phyloP scores from a whole-genome alignment of 139 green algal species.

The Tetraselmis chui region DNA sequence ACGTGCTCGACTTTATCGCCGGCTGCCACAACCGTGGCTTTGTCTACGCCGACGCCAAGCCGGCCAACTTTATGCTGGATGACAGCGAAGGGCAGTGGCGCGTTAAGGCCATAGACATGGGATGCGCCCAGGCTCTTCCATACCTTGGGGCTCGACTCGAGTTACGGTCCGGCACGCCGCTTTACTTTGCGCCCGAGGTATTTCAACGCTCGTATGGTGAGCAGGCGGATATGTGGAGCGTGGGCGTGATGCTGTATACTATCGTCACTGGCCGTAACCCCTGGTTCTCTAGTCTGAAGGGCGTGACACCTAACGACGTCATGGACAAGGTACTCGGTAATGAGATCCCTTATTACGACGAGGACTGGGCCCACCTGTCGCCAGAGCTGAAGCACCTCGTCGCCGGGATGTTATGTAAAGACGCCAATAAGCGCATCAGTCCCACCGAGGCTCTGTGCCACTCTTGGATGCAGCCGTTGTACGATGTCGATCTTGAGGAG shows the following conservation, averaged over 20 bases:
- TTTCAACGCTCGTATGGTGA: slow-evolving; percentile 58
- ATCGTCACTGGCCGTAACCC: slow-evolving; percentile 46
- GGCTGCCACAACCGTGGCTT: background rate
- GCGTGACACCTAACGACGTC: background rate
- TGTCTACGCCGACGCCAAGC: slow-evolving; percentile 11
- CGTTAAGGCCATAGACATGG: slow-evolving; percentile 23
- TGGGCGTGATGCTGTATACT: slow-evolving; percentile 75
- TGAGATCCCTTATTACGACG: background rate
- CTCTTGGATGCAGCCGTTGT: background rate
- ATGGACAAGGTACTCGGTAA: background rate
- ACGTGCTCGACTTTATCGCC: background rate
- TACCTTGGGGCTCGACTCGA: background rate
- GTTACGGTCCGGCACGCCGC: slow-evolving; percentile 56
- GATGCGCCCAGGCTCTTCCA: slow-evolving; percentile 13
- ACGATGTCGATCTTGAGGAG: background rate
- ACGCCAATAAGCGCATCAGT: background rate
- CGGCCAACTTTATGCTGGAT: slow-evolving; percentile 12
- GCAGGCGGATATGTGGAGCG: slow-evolving; percentile 71
- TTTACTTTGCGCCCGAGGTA: slow-evolving; percentile 84
- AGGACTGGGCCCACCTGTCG: background rate
- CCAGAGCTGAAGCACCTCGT: background rate
- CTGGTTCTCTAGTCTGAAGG: slow-evolving; percentile 2
- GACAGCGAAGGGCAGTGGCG: background rate
- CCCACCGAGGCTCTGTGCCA: background rate
- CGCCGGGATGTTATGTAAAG: background rate